Percentiles rank a stretch among this genome's conserved stretches.
These are phyloP conservation scores for Agrocybe chaxingu DNA, from an alignment of 768 basidiomycete species.

Conservation along the genomic window DNA sequence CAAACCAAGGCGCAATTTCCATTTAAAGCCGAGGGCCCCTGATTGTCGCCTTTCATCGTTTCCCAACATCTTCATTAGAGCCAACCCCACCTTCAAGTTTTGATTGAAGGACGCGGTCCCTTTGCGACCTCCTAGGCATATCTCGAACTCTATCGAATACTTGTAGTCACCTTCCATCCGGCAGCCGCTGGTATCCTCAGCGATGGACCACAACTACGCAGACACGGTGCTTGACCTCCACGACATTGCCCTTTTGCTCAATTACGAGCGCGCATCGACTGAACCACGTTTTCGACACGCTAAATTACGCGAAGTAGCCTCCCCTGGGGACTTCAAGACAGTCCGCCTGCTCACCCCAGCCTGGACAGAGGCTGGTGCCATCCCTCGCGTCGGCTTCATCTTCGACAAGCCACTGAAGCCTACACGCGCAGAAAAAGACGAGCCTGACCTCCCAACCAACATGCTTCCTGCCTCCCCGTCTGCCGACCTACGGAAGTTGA, in stretches of 20 bases:
- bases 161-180: not conserved
- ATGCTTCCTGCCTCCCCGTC: slow-evolving; percentile 10
- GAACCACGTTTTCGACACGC: slow-evolving; percentile 20
- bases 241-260: slow-evolving; percentile 19
- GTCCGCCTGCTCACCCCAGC: slow-evolving; percentile 3
- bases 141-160: not conserved
- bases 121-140: too few relatives aligned
- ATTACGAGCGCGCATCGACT: slow-evolving; percentile 18
- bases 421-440: not conserved
- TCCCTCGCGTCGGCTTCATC: slow-evolving; percentile 15
- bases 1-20: too few relatives aligned
- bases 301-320: slow-evolving; percentile 17
- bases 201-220: not conserved
- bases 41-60: too few relatives aligned
- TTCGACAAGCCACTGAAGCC: slow-evolving; percentile 9
- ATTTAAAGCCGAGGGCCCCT: too few relatives aligned
- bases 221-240: slow-evolving; percentile 15
- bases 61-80: too few relatives aligned
- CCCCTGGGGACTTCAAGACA: slow-evolving; percentile 11
- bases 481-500: slow-evolving; percentile 3
- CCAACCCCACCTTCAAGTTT: too few relatives aligned
- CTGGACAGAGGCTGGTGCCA: slow-evolving; percentile 6
- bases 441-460: slow-evolving; percentile 16
- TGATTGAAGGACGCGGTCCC: too few relatives aligned
- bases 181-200: not conserved